Conservation (phyloP, 2,329 filamentous ascomycete species). For the Fusarium sp. region DNA sequence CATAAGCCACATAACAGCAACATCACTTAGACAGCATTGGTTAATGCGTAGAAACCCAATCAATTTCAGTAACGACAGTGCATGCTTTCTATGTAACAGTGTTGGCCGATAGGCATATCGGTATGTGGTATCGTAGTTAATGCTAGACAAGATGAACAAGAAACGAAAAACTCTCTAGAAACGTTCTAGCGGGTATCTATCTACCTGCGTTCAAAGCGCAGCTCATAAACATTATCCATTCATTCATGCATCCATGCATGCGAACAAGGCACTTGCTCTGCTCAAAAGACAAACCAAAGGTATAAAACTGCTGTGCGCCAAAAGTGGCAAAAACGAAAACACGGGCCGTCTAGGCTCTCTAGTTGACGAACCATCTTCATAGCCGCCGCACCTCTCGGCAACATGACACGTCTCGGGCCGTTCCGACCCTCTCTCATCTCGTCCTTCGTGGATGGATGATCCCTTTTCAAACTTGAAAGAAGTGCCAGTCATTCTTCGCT, state of each 20-base stretch:
- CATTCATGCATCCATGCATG: constrained; percentile 25
- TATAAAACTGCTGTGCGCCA: neutral
- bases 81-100: constrained; percentile 8
- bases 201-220: neutral
- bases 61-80: neutral
- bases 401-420: constrained; percentile 38
- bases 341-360: constrained; percentile 12
- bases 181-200: constrained; percentile 41
- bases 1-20: neutral
- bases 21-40: neutral
- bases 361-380: constrained; percentile 14
- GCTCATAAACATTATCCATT: constrained; percentile 18
- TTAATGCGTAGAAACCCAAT: neutral
- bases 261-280: constrained; percentile 5
- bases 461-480: constrained; percentile 2
- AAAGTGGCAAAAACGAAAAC: constrained; percentile 3
- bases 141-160: constrained; percentile 18
- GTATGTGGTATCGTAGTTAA: constrained; percentile 36
- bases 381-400: constrained; percentile 16
- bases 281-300: constrained; percentile 19
- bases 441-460: constrained; percentile 5
- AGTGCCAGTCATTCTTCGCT: constrained; percentile 33
- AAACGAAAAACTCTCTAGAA: constrained; percentile 29
- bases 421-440: constrained; percentile 33
- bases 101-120: neutral